Evolutionary conservation across 192 early-diverging fungal genomes (phyloP).

Genomic region (Funneliformis geosporum): DNA sequence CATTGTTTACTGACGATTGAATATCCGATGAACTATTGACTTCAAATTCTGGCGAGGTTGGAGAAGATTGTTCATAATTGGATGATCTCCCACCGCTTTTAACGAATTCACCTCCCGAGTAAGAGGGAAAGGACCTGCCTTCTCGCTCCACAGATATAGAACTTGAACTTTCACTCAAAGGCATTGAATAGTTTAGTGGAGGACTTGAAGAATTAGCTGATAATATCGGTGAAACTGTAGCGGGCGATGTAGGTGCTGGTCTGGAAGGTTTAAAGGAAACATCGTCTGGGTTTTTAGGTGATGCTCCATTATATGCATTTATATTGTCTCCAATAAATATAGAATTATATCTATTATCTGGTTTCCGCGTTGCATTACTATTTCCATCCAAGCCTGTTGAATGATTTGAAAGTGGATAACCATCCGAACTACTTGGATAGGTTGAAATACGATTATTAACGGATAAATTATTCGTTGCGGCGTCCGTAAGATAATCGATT

Average conservation of each 20-base stretch:
- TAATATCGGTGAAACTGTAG: slow-evolving; percentile 7
- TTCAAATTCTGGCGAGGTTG: background rate
- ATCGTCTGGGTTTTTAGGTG: background rate
- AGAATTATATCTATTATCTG: slow-evolving; percentile 1
- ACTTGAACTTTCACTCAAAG: background rate
- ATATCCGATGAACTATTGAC: background rate
- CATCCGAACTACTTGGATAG: slow-evolving; percentile 24
- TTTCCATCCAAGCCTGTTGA: background rate
- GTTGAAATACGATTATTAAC: slow-evolving; percentile 32
- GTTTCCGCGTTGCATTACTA: slow-evolving; percentile 16
- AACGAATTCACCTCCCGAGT: background rate
- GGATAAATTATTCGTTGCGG: slow-evolving; percentile 41
- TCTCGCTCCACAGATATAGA: background rate
- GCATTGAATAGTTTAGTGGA: background rate
- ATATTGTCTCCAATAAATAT: slow-evolving; percentile 21
- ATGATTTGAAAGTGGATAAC: slow-evolving; percentile 13
- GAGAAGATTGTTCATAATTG: slow-evolving; percentile 10
- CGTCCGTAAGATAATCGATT: slow-evolving; percentile 56
- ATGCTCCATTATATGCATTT: background rate
- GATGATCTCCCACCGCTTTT: background rate
- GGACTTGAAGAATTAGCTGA: slow-evolving; percentile 19
- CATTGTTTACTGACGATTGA: background rate
- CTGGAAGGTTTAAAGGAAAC: slow-evolving; percentile 25
- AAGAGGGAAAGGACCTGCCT: background rate
- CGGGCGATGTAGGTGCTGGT: slow-evolving; percentile 16